Evolutionary conservation across 2,329 filamentous ascomycete genomes (phyloP), one percentile per base, ranked within the genome.

Genomic region (Penicillium polonicum): DNA sequence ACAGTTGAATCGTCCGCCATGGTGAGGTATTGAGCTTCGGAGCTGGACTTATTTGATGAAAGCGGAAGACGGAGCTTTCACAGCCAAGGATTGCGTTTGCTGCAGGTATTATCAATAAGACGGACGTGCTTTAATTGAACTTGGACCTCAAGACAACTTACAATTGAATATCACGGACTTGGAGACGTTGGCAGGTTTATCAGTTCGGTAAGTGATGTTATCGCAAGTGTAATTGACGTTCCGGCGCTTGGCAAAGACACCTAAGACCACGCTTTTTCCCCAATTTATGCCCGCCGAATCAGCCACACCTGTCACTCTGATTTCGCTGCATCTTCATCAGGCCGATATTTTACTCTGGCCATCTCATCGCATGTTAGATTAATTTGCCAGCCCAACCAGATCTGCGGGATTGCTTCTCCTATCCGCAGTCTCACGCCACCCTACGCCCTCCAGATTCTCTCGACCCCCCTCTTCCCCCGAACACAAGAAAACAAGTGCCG

Each of bases 1-100:
- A 67, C 59, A 41, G 67, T 52, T 39, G 70, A 68, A 38, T 71
- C 58, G 53, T 63, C 62, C 17, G 71, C 52, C 70, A 73, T 74
- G 60, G 21, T 64, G 58, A 46, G 45, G 21, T 23, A 9, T 51
- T 45, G 41, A 25, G 23, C 35, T 38, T 27, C 7, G 17, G 27
- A n/a, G 19, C 41, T 25, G 4, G 15, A 19, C 21, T 44, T 15
- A 29, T 21, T 25, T 23, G 23, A 43, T n/a, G 23, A 45, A 31
- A 13, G 10, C 10, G 29, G 35, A 48, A 25, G 43, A 7, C 27
- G 43, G 38, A 53, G 49, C 48, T 56, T 45, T 23, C 33, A 19
- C 52, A 25, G 33, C 31, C 41, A 15, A 46, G 29, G 10, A 46
- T 36, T 41, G 55, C 8, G n/a, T 12, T 36, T 29, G 6, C 55